A percentile compares a stretch with the other conserved stretches of the same genome.
phyloP scores from a whole-genome alignment of 2,329 filamentous ascomycete genomes.

The Domatiomyces globalis region DNA sequence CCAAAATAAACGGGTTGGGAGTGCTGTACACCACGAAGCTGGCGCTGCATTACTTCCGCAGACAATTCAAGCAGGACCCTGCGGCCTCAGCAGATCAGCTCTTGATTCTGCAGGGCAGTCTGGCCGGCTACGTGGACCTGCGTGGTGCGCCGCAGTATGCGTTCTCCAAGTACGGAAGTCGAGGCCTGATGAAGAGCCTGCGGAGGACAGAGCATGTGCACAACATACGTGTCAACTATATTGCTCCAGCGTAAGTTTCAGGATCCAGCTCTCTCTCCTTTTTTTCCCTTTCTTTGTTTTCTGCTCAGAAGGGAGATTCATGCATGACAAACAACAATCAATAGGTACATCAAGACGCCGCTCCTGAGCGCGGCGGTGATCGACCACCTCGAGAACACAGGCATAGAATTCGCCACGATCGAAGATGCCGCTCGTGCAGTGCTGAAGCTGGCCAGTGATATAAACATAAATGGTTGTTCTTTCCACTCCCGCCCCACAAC shows the following conservation, averaged over 20 bases:
- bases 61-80: slow-evolving; percentile 21
- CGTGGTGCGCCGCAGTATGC: slow-evolving; percentile 31
- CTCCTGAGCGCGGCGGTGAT: slow-evolving; percentile 20
- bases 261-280: too few relatives aligned
- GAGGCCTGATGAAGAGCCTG: slow-evolving; percentile 32
- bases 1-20: slow-evolving; percentile 23
- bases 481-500: too few relatives aligned
- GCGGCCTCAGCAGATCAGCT: slow-evolving; percentile 6
- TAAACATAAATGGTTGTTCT: slow-evolving; percentile 2
- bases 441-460: slow-evolving; percentile 1
- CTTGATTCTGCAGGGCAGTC: slow-evolving; percentile 21
- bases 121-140: slow-evolving; percentile 25
- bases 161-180: slow-evolving; percentile 31
- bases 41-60: slow-evolving; percentile 33
- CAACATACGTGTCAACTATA: slow-evolving; percentile 34
- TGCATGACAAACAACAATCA: neutral
- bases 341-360: slow-evolving; percentile 23
- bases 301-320: too few relatives aligned
- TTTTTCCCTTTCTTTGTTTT: too few relatives aligned
- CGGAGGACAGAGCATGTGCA: slow-evolving; percentile 28
- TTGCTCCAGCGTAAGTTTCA: slow-evolving; percentile 28
- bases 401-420: slow-evolving; percentile 3
- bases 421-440: slow-evolving; percentile 1
- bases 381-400: slow-evolving; percentile 11
- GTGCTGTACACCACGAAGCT: slow-evolving; percentile 35